phyloP scores from a whole-genome alignment of 257 asterid genomes.

The Jasminum sambac region DNA sequence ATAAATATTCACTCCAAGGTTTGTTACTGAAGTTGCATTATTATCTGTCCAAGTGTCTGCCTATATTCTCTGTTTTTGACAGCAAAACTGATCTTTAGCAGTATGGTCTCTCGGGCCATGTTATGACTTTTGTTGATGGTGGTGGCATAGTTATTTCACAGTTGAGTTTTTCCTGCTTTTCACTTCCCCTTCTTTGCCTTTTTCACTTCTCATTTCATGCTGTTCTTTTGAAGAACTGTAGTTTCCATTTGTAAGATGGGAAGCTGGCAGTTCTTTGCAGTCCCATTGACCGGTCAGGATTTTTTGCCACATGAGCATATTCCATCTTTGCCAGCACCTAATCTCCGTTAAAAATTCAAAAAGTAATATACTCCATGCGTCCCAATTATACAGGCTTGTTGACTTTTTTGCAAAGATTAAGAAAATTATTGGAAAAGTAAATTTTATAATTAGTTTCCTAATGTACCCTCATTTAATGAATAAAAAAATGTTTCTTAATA shows the following conservation, averaged over 20 bases:
- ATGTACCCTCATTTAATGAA: too few species aligned
- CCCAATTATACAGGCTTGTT: too few species aligned
- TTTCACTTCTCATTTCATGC: conserved; percentile 10
- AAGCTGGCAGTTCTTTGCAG: conserved; percentile 3
- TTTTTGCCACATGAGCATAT: neutral
- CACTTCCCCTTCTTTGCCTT: neutral
- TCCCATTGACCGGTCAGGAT: neutral
- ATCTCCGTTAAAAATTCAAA: conserved; percentile 5
- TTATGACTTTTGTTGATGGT: neutral
- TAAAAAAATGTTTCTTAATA: too few species aligned
- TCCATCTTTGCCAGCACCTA: neutral
- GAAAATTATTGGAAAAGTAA: too few species aligned
- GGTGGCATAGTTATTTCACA: neutral
- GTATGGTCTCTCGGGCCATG: neutral
- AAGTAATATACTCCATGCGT: too few species aligned
- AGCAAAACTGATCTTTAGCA: conserved; percentile 8
- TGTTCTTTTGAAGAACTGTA: neutral
- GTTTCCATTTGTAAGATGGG: conserved; percentile 6
- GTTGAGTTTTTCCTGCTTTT: neutral
- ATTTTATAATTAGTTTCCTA: too few species aligned
- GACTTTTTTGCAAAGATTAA: too few species aligned
- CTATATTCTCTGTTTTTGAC: conserved; percentile 12
- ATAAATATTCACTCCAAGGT: conserved; percentile 59
- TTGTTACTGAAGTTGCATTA: conserved; percentile 24
- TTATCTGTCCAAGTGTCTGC: neutral